Evolutionary conservation across 768 basidiomycete genomes (phyloP).

Genomic region (Sporobolomyces pararoseus): DNA sequence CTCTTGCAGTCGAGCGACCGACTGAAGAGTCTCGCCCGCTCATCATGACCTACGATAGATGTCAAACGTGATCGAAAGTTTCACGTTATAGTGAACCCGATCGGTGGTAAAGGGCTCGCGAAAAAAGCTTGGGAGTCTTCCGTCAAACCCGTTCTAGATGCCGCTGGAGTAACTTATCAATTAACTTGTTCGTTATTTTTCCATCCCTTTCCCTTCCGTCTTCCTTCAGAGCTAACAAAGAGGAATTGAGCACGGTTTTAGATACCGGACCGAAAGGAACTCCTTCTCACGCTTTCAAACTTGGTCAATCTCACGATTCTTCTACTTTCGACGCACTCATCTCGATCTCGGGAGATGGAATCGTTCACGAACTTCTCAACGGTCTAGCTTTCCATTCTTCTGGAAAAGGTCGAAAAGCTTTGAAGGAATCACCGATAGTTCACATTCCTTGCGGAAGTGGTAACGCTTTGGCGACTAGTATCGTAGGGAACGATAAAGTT

Average conservation of each 20-base stretch:
- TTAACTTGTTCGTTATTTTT: not conserved
- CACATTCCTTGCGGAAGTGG: slow-evolving; percentile 62
- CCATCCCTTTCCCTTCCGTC: not conserved
- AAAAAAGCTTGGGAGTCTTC: slow-evolving; percentile 56
- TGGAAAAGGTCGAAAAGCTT: slow-evolving; percentile 51
- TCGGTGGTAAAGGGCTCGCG: slow-evolving; percentile 75
- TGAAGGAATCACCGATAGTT: slow-evolving; percentile 59
- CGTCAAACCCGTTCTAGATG: slow-evolving; percentile 68
- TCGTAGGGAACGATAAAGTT: slow-evolving; percentile 13
- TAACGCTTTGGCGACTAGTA: slow-evolving; percentile 31
- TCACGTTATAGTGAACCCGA: slow-evolving; percentile 72
- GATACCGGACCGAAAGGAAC: slow-evolving; percentile 60
- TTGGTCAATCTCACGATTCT: slow-evolving; percentile 59
- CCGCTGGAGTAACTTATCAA: slow-evolving; percentile 57
- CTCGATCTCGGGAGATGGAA: slow-evolving; percentile 75
- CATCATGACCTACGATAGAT: not conserved
- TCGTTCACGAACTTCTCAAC: slow-evolving; percentile 77
- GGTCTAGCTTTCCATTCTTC: slow-evolving; percentile 64
- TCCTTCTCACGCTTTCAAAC: slow-evolving; percentile 62
- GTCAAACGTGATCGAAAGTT: slow-evolving; percentile 52
- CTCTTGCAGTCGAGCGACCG: not conserved
- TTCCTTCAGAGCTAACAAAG: not conserved
- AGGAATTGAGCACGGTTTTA: not conserved
- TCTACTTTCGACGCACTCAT: slow-evolving; percentile 66
- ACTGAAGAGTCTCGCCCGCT: not conserved